Evolutionary conservation across 331 rosid species (phyloP), one percentile per base, ranked within the genome.

Genomic region (Phaseolus coccineus): DNA sequence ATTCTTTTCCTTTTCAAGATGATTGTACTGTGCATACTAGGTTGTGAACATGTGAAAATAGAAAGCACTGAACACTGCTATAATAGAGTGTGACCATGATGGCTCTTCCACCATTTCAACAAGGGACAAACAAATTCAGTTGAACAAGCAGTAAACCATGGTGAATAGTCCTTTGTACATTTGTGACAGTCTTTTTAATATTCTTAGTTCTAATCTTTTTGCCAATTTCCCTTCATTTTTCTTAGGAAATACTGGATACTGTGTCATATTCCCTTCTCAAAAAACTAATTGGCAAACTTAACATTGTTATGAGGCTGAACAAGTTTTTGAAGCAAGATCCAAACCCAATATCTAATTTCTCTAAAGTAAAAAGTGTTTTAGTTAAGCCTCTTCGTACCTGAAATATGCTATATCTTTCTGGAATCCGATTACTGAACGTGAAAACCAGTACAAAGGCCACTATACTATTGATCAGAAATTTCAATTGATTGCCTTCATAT

Each of bases 51-150:
- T 66, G 52, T 66, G 76, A 66, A 74, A 63, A 42, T n/a, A 28
- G 63, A 85, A 77, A 40, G 78, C 75, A 77, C 56, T 76, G 75
- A 40, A 82, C 24, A 44, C 77, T 83, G 81, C 53, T 65, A 69
- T 24, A 61, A 59, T 68, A 74, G 42, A 84, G 67, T 56, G 73
- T 62, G 86, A 79, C 50, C 57, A 84, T 76, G 59, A 78, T 83
- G 84, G 80, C 70, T 85, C 86, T 81, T 77, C 83, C 77, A 78
- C 81, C 58, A 52, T 59, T 72, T 69, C 75, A 69, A 35, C 37
- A 22, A 28, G 65, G 53, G 71, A 70, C 61, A 19, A 65, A 74
- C 9, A 51, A 65, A 56, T 42, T 2, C 39, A 66, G 44, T 55
- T 16, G 76, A 48, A 37, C 85, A 62, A 70, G 71, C 35, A 76